Evolutionary conservation across 2,329 filamentous ascomycete species (phyloP).

Genomic region (Epichloe typhina): DNA sequence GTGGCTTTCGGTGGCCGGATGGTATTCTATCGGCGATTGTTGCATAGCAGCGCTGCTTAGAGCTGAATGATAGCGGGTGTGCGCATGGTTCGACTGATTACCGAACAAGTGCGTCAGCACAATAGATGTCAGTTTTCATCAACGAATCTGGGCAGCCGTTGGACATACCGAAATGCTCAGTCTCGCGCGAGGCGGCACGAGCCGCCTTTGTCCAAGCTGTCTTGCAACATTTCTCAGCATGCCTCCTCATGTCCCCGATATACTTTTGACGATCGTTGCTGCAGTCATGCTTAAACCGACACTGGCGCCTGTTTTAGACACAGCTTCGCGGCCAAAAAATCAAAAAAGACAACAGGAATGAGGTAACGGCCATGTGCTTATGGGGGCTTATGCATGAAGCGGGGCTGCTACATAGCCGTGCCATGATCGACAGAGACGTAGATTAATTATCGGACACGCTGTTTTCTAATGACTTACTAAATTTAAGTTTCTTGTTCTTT

Average conservation of each 20-base stretch:
- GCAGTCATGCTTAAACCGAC: neutral
- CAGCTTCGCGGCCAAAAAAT: neutral
- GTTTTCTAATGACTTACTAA: neutral
- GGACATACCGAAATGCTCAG: neutral
- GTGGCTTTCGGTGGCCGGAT: neutral
- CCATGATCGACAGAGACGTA: neutral
- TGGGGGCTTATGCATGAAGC: conserved; percentile 3
- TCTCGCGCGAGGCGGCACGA: conserved; percentile 11
- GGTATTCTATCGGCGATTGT: neutral
- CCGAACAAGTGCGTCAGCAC: neutral
- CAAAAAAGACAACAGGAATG: neutral
- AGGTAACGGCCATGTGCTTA: neutral
- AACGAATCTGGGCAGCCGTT: neutral
- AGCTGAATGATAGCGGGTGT: neutral
- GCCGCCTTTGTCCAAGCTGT: conserved; percentile 19
- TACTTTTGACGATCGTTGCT: neutral
- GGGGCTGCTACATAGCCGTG: neutral
- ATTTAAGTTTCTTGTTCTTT: neutral
- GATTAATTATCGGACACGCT: neutral
- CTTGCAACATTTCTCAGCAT: conserved; percentile 23
- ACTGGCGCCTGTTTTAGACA: neutral
- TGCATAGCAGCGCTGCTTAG: neutral
- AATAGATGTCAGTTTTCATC: neutral
- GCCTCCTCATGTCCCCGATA: conserved; percentile 20
- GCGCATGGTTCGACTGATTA: neutral